phyloP scores from a whole-genome alignment of 2,329 filamentous ascomycete genomes.

The Sporothrix phasma region DNA sequence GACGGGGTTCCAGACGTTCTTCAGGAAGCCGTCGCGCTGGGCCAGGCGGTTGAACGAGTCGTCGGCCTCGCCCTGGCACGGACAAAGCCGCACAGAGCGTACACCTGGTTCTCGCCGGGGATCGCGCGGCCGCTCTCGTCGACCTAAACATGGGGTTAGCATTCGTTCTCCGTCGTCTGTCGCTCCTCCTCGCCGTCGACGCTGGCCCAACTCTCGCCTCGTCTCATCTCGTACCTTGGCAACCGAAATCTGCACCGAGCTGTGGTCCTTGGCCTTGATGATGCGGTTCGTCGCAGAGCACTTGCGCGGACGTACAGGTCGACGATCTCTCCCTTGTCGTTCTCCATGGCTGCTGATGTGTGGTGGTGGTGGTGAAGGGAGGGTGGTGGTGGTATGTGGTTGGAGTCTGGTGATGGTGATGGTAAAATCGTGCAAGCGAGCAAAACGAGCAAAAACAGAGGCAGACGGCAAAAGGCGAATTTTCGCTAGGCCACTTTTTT shows the following conservation, averaged over 20 bases:
- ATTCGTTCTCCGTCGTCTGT: neutral
- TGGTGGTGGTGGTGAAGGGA: neutral
- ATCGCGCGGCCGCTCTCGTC: conserved; percentile 93
- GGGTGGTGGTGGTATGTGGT: conserved; percentile 22
- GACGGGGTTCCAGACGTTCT: conserved; percentile 85
- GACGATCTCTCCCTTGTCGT: conserved; percentile 54
- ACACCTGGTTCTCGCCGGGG: conserved; percentile 94
- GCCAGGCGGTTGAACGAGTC: conserved; percentile 91
- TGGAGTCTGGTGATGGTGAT: neutral
- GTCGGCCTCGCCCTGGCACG: conserved; percentile 97
- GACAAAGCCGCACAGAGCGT: conserved; percentile 95
- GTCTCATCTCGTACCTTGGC: conserved; percentile 49
- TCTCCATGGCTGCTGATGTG: conserved; percentile 65
- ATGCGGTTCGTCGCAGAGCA: conserved; percentile 99
- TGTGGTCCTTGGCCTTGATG: conserved; percentile 99
- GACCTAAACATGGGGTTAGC: conserved; percentile 37
- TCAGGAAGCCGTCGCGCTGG: conserved; percentile 92
- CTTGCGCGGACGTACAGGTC: conserved; percentile 81
- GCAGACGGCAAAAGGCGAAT: neutral
- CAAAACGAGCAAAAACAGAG: neutral
- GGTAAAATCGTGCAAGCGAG: neutral
- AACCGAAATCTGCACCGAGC: conserved; percentile 91
- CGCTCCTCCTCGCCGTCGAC: neutral
- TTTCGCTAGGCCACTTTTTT: conserved; percentile 9
- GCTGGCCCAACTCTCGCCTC: too few relatives aligned